phyloP scores from a whole-genome alignment of 83 land plant genomes.

The Thuja plicata region DNA sequence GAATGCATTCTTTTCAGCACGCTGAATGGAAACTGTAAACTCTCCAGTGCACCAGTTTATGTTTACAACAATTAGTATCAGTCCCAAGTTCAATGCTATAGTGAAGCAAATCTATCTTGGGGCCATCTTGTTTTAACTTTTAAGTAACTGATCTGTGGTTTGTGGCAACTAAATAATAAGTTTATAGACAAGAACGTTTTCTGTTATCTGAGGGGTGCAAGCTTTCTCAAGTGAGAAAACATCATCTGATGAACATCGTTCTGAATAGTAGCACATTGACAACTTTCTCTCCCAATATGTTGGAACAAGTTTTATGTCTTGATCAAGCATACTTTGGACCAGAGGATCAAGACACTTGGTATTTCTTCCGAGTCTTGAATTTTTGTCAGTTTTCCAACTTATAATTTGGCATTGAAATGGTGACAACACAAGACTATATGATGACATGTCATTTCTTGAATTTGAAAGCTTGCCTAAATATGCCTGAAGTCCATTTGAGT shows the following conservation, averaged over 20 bases:
- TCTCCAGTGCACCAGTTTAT: background rate
- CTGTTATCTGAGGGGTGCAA: background rate
- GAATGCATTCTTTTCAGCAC: background rate
- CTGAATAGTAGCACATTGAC: background rate
- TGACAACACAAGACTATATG: background rate
- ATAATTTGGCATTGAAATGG: background rate
- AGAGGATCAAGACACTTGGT: background rate
- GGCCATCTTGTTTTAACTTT: background rate
- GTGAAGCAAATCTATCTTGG: background rate
- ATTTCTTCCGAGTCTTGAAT: background rate
- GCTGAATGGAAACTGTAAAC: background rate
- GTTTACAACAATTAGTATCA: background rate
- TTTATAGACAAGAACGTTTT: background rate
- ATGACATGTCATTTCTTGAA: background rate
- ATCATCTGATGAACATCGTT: background rate
- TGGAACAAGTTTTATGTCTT: background rate
- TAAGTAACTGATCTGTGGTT: background rate
- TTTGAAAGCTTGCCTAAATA: background rate
- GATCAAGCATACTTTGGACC: background rate
- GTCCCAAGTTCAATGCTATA: background rate
- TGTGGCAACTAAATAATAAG: background rate
- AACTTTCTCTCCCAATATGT: background rate
- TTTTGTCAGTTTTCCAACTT: background rate
- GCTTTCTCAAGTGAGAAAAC: background rate
- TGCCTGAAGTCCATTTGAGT: background rate